Evolutionary conservation across 331 rosid species (phyloP), one percentile per base, ranked within the genome.

Genomic region (Telfairia occidentalis): DNA sequence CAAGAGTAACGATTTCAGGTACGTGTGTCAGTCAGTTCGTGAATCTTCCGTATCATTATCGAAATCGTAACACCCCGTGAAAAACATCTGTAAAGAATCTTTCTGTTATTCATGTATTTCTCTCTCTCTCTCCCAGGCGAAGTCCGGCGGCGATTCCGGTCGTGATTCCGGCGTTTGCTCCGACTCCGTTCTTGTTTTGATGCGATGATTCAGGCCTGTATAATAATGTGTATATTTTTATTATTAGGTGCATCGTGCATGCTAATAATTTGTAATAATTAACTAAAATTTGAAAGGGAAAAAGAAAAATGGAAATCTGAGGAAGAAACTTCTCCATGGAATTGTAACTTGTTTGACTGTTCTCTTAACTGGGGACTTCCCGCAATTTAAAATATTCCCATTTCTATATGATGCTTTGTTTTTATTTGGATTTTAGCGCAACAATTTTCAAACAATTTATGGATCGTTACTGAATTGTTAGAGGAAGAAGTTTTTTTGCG

Each of bases 111-210:
- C 2, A 37, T 76, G n/a, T n/a, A n/a, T n/a, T n/a, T 76, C 32
- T 32, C 13, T 53, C 64, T 13, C 40, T 29, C 65, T 59, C 21
- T 15, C 26, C 72, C 87, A 92, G 97, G 90, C 76, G 72, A 65
- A 70, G 42, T 46, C 75, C 75, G 16, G 35, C 35, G 15, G 10
- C 85, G 7, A n/a, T 67, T 24, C 77, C 84, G 54, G 53, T 75
- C 10, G 59, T 83, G 21, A 70, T 92, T 54, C 93, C 97, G n/a
- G 76, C 84, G 1, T 90, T 86, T 60, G 81, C 90, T 71, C 86
- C 94, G 11, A 82, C 89, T 26, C 94, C 97, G 29, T 88, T 85
- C 73, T 80, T 88, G 91, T 90, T 90, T 63, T 90, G 88, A 89
- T 52, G 63, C 35, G 23, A 38, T 19, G 11, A 42, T 40, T 65